Evolutionary conservation across 176 grass and related monocot genomes (phyloP).

Genomic region (Avena insularis): DNA sequence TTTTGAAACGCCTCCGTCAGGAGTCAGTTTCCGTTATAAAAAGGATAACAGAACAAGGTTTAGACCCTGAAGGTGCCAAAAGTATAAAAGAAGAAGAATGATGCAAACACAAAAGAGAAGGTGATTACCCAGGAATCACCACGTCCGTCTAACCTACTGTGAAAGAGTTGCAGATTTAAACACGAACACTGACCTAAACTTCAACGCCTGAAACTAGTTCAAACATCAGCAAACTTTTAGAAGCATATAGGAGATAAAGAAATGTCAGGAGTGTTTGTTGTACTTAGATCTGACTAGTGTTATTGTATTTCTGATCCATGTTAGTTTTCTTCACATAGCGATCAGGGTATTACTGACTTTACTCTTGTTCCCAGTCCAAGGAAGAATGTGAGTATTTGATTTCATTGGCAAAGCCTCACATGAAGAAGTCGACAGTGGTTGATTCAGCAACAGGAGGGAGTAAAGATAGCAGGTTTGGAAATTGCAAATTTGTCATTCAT

Average conservation of each 20-base stretch:
- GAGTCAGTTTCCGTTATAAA: too few relatives aligned
- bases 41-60: too few relatives aligned
- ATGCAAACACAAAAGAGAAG: too few relatives aligned
- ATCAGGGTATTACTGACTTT: slow-evolving; percentile 28
- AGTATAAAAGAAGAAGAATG: too few relatives aligned
- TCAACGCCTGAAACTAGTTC: too few relatives aligned
- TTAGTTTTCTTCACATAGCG: slow-evolving; percentile 1
- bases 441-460: slow-evolving; percentile 78
- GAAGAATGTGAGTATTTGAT: slow-evolving; percentile 97
- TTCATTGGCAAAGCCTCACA: slow-evolving; percentile 80
- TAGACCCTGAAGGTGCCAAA: too few relatives aligned
- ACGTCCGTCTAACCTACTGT: too few relatives aligned
- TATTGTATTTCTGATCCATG: slow-evolving; percentile 20
- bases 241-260: slow-evolving; percentile 9
- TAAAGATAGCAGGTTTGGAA: slow-evolving; percentile 89
- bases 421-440: slow-evolving; percentile 94
- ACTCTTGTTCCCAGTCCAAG: slow-evolving; percentile 73
- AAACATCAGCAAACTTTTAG: too few relatives aligned
- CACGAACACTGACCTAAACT: too few relatives aligned
- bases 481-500: slow-evolving; percentile 26
- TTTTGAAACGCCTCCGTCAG: too few relatives aligned
- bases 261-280: neutral
- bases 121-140: too few relatives aligned
- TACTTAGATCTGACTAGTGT: slow-evolving; percentile 33
- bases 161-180: too few relatives aligned